A percentile compares a stretch with the other conserved stretches of the same genome.
Evolutionary conservation across 768 basidiomycete genomes (phyloP).

Genomic region (Chalciporus sphaerocephalus): DNA sequence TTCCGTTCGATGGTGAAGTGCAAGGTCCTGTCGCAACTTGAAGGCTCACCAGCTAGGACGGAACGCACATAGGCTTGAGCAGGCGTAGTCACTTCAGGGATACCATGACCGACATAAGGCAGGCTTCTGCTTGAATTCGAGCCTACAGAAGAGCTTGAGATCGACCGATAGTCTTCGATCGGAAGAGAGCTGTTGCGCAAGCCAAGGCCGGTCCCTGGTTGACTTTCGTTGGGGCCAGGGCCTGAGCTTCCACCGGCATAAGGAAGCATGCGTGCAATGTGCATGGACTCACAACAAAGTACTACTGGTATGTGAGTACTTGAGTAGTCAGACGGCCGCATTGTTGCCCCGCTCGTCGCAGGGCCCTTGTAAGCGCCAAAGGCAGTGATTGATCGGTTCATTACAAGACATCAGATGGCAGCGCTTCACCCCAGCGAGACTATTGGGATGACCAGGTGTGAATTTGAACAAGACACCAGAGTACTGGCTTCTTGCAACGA

Average conservation of each 20-base stretch:
- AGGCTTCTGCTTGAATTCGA: not conserved
- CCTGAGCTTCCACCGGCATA: constrained; percentile 1
- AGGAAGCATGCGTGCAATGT: constrained; percentile 7
- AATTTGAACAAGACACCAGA: no score
- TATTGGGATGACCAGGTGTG: no score
- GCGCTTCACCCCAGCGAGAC: no score
- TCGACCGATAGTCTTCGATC: constrained; percentile 3
- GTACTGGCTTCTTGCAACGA: no score
- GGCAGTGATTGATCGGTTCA: no score
- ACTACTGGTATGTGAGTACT: not conserved
- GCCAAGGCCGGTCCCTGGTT: not conserved
- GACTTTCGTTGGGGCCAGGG: not conserved
- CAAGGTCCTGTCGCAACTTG: constrained; percentile 10
- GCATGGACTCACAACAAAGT: not conserved
- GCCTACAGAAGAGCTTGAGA: constrained; percentile 1
- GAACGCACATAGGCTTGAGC: constrained; percentile 21
- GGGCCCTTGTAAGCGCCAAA: not conserved
- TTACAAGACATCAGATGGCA: no score
- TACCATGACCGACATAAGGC: not conserved
- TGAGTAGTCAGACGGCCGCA: no score
- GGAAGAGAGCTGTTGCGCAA: not conserved
- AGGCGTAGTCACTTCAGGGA: constrained; percentile 12
- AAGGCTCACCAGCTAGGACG: constrained; percentile 7
- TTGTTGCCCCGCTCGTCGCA: not conserved
- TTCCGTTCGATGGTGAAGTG: constrained; percentile 18